Percentiles rank a stretch among this genome's conserved stretches.
Evolutionary conservation across 2,329 filamentous ascomycete genomes (phyloP).

Genomic region (Nemania sp.): DNA sequence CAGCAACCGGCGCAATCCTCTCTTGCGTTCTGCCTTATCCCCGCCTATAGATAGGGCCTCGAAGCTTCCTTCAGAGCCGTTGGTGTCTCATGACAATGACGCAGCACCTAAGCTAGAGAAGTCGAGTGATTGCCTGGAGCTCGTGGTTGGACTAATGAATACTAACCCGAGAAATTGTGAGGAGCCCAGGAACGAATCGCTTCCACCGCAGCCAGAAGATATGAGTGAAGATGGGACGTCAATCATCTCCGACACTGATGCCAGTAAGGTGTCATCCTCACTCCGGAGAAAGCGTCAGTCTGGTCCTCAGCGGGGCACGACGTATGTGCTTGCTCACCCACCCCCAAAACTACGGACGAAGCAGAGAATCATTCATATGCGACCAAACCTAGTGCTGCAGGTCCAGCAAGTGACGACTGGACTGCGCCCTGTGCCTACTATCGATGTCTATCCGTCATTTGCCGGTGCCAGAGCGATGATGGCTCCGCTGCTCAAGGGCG

Average conservation of each 20-base stretch:
- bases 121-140: constrained; percentile 26
- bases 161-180: constrained; percentile 28
- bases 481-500: constrained; percentile 62
- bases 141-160: constrained; percentile 24
- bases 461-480: constrained; percentile 61
- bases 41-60: constrained; percentile 34
- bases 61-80: constrained; percentile 28
- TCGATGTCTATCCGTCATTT: constrained; percentile 75
- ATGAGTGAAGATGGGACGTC: constrained; percentile 57
- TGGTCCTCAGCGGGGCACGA: constrained; percentile 60
- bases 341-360: constrained; percentile 61
- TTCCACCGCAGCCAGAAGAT: constrained; percentile 31
- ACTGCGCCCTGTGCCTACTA: constrained; percentile 66
- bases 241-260: constrained; percentile 52
- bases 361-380: constrained; percentile 68
- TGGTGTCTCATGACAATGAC: constrained; percentile 25
- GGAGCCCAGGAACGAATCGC: constrained; percentile 35
- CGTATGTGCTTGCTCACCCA: constrained; percentile 70
- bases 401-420: constrained; percentile 68
- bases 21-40: constrained; percentile 39
- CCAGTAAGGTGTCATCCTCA: constrained; percentile 47
- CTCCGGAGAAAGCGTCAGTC: constrained; percentile 49
- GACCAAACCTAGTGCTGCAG: constrained; percentile 72
- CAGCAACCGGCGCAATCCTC: constrained; percentile 35
- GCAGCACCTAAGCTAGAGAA: constrained; percentile 18